These are phyloP conservation scores for Phytophthora megakarya DNA, from an alignment of 352 stramenopile species.

Conservation along the genomic window DNA sequence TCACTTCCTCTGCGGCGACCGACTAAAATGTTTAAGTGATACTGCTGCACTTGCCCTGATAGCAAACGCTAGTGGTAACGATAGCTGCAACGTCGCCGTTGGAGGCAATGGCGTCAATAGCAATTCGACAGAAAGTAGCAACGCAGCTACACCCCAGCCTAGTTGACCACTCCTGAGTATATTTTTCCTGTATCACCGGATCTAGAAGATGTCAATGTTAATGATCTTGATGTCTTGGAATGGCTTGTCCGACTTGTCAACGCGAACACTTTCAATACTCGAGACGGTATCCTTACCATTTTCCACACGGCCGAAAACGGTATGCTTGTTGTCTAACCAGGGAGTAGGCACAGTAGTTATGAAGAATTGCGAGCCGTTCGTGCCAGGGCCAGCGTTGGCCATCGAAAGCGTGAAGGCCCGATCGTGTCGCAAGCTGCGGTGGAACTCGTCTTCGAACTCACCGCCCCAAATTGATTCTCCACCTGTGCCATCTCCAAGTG, in stretches of 20 bases:
- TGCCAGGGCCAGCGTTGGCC: conserved; percentile 93
- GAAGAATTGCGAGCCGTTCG: conserved; percentile 96
- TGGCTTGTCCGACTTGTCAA: conserved; percentile 84
- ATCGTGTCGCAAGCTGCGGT: conserved; percentile 94
- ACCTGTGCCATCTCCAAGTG: conserved; percentile 96
- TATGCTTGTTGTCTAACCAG: conserved; percentile 98
- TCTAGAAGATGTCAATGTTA: conserved; percentile 88
- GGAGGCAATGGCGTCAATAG: not conserved
- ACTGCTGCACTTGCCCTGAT: conserved; percentile 16
- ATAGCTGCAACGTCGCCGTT: conserved; percentile 4
- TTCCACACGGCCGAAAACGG: conserved; percentile 92
- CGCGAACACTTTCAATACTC: conserved; percentile 92
- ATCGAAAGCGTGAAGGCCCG: conserved; percentile 98
- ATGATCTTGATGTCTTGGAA: conserved; percentile 87
- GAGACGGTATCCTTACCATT: conserved; percentile 97
- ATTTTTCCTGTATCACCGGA: conserved; percentile 23
- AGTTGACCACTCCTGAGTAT: conserved; percentile 20
- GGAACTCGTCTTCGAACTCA: conserved; percentile 99
- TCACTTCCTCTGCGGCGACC: conserved; percentile 59
- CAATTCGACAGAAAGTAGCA: conserved; percentile 10
- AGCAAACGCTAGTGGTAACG: conserved; percentile 11
- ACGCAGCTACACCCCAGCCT: conserved; percentile 12
- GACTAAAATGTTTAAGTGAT: conserved; percentile 39
- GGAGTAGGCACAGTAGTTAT: conserved; percentile 98
- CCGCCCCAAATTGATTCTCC: conserved; percentile 99